These are phyloP conservation scores for Cladobotryum protrusum DNA, from an alignment of 2,329 filamentous ascomycete species.

Conservation along the genomic window DNA sequence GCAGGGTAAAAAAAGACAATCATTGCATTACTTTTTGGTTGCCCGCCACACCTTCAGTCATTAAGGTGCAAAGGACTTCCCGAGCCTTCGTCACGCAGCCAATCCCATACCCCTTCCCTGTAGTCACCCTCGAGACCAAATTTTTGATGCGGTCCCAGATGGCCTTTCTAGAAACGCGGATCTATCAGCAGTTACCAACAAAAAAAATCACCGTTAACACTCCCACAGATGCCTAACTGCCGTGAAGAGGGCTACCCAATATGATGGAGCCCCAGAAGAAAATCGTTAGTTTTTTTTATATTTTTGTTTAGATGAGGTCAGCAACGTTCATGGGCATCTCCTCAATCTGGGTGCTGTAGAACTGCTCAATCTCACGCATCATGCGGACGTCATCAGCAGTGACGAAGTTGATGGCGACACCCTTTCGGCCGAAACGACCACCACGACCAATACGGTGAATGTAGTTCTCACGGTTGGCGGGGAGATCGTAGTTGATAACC, in stretches of 20 bases:
- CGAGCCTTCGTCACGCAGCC: conserved; percentile 33
- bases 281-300: conserved; percentile 12
- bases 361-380: conserved; percentile 99
- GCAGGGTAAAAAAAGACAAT: conserved; percentile 28
- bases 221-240: conserved; percentile 25
- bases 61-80: conserved; percentile 34
- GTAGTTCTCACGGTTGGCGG: conserved; percentile 99
- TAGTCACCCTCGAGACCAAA: conserved; percentile 24
- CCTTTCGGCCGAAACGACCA: conserved; percentile 99
- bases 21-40: conserved; percentile 39
- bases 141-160: conserved; percentile 21
- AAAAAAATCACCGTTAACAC: conserved; percentile 25
- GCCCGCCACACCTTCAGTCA: conserved; percentile 31
- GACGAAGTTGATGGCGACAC: conserved; percentile 99
- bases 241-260: conserved; percentile 18
- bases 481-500: conserved; percentile 99
- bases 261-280: conserved; percentile 15
- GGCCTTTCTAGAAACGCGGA: conserved; percentile 33
- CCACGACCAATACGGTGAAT: conserved; percentile 99
- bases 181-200: conserved; percentile 36
- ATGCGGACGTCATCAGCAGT: conserved; percentile 98
- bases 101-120: conserved; percentile 25
- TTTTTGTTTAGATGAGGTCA: conserved; percentile 56
- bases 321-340: conserved; percentile 98
- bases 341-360: conserved; percentile 99